These are phyloP conservation scores for Gilbertella persicaria DNA, from an alignment of 371 early-diverging fungal genomes.

Conservation along the genomic window DNA sequence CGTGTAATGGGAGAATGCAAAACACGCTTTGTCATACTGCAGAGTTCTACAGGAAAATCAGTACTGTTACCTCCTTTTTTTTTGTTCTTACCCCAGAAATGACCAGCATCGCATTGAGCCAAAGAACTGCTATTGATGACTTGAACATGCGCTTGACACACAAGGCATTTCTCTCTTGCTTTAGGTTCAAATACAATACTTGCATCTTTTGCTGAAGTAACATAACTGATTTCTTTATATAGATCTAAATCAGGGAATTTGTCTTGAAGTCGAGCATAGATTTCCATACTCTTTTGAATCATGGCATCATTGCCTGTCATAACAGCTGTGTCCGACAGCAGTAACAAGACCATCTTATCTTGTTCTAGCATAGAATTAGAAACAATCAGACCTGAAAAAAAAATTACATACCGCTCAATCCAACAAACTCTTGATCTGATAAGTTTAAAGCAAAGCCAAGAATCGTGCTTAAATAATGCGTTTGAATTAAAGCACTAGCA, in stretches of 20 bases:
- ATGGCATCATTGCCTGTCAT: background rate
- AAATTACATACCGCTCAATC: constrained; percentile 3
- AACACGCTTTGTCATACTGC: constrained; percentile 26
- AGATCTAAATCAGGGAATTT: constrained; percentile 10
- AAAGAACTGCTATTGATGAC: constrained; percentile 8
- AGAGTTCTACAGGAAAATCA: constrained; percentile 17
- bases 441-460: constrained; percentile 4
- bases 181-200: background rate
- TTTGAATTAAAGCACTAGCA: background rate
- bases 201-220: background rate
- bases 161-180: constrained; percentile 27
- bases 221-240: constrained; percentile 9
- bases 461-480: background rate
- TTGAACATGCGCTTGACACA: constrained; percentile 16
- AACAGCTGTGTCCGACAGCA: constrained; percentile 13
- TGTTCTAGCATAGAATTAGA: too few species aligned
- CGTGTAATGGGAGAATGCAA: constrained; percentile 15
- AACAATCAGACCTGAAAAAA: too few species aligned
- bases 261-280: constrained; percentile 11
- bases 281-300: background rate
- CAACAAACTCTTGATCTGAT: background rate
- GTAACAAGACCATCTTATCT: constrained; percentile 12
- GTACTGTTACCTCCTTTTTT: background rate
- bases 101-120: constrained; percentile 25
- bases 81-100: constrained; percentile 30